Conservation (phyloP, 306 rosid species). For the Corylus avellana region DNA sequence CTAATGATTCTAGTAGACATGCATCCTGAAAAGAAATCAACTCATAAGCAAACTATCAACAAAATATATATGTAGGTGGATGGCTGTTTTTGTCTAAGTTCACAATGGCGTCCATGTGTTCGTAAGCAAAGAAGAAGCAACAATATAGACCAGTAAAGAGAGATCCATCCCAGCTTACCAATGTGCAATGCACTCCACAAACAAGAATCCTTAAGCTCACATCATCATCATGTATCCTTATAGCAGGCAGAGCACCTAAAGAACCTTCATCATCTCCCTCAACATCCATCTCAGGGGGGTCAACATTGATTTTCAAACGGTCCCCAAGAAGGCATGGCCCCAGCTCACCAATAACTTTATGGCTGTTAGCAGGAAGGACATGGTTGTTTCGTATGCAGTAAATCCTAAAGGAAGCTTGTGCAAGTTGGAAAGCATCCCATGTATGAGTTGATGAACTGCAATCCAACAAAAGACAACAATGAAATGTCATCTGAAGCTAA, state of each 20-base stretch:
- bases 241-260: slow-evolving; percentile 67
- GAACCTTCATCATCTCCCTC: slow-evolving; percentile 79
- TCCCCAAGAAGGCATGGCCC: slow-evolving; percentile 88
- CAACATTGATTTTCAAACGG: slow-evolving; percentile 60
- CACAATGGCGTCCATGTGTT: slow-evolving; percentile 13
- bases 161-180: slow-evolving; percentile 56
- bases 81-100: slow-evolving; percentile 8
- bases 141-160: slow-evolving; percentile 13
- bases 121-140: slow-evolving; percentile 13
- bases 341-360: slow-evolving; percentile 45
- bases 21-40: slow-evolving; percentile 62
- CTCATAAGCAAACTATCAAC: slow-evolving; percentile 20
- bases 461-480: slow-evolving; percentile 30
- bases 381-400: slow-evolving; percentile 57
- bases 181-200: slow-evolving; percentile 67
- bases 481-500: slow-evolving; percentile 24
- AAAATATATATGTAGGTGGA: slow-evolving; percentile 2
- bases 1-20: slow-evolving; percentile 72
- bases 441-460: slow-evolving; percentile 95
- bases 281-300: slow-evolving; percentile 62
- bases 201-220: slow-evolving; percentile 78
- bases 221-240: slow-evolving; percentile 88
- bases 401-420: slow-evolving; percentile 80
- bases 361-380: slow-evolving; percentile 39
- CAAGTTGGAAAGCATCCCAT: slow-evolving; percentile 99